phyloP scores from a whole-genome alignment of 306 rosid species.

The Castanea crenata region DNA sequence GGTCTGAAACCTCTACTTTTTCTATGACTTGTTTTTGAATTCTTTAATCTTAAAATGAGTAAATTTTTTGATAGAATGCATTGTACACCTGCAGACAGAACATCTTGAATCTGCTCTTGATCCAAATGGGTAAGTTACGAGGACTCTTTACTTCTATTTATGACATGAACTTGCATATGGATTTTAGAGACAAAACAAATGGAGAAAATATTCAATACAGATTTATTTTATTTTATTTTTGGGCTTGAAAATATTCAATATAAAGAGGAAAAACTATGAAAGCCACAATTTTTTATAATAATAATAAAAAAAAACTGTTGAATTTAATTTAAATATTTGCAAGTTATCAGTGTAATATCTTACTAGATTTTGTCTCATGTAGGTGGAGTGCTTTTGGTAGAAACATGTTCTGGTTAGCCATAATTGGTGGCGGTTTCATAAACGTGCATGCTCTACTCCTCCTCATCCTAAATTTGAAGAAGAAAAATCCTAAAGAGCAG shows the following conservation, averaged over 20 bases:
- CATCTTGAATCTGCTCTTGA: slow-evolving; percentile 55
- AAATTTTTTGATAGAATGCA: not conserved
- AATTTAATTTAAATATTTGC: no score
- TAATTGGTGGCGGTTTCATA: slow-evolving; percentile 58
- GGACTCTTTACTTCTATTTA: not conserved
- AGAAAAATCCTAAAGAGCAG: slow-evolving; percentile 27
- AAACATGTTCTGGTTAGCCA: slow-evolving; percentile 80
- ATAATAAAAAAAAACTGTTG: no score
- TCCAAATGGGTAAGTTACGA: slow-evolving; percentile 49
- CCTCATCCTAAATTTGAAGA: slow-evolving; percentile 52
- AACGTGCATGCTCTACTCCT: slow-evolving; percentile 54
- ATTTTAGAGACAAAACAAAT: not conserved
- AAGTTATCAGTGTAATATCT: no score
- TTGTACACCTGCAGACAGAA: slow-evolving; percentile 57
- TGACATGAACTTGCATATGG: slow-evolving; percentile 2
- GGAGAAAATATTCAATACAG: not conserved
- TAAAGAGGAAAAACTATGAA: not conserved
- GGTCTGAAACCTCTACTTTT: slow-evolving; percentile 42
- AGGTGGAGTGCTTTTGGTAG: slow-evolving; percentile 77
- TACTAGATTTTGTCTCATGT: no score
- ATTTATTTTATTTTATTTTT: not conserved
- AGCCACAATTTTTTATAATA: not conserved
- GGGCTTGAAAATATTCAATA: no score
- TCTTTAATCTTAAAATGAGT: not conserved
- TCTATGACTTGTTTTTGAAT: not conserved